Conservation (phyloP, 2,329 filamentous ascomycete species). For the Rhynchosporium agropyri region DNA sequence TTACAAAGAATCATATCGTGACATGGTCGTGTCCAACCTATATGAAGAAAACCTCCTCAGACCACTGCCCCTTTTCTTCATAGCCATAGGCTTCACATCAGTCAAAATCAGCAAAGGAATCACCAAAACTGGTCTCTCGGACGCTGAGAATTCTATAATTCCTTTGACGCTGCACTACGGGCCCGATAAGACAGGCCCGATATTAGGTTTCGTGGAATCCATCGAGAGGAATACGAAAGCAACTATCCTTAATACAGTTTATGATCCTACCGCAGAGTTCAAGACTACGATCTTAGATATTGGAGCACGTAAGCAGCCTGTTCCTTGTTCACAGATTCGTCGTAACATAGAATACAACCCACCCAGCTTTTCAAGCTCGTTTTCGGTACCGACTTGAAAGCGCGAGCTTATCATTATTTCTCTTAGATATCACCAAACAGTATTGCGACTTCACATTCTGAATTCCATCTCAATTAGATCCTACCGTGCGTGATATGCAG, state of each 20-base stretch:
- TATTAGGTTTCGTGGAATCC: constrained; percentile 2
- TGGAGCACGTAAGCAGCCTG: constrained; percentile 10
- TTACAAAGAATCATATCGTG: constrained; percentile 11
- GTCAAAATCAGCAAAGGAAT: neutral
- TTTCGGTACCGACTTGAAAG: neutral
- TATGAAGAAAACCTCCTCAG: neutral
- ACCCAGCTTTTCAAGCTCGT: neutral
- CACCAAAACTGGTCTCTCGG: neutral
- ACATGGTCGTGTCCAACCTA: constrained; percentile 4
- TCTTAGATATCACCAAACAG: constrained; percentile 5
- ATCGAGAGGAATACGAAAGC: constrained; percentile 4
- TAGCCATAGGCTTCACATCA: constrained; percentile 7
- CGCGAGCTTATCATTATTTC: neutral
- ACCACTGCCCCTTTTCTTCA: neutral
- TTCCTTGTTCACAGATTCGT: neutral
- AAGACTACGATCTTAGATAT: constrained; percentile 13
- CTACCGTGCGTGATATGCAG: neutral
- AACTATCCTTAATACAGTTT: constrained; percentile 5
- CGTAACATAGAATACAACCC: neutral
- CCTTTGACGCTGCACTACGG: constrained; percentile 5
- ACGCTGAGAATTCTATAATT: constrained; percentile 9
- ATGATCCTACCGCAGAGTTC: constrained; percentile 5
- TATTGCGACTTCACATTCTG: constrained; percentile 8
- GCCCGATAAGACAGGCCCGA: constrained; percentile 4
- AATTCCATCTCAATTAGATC: neutral